Conservation (phyloP, 805 yeast genomes). For the Teunomyces funiuensis region DNA sequence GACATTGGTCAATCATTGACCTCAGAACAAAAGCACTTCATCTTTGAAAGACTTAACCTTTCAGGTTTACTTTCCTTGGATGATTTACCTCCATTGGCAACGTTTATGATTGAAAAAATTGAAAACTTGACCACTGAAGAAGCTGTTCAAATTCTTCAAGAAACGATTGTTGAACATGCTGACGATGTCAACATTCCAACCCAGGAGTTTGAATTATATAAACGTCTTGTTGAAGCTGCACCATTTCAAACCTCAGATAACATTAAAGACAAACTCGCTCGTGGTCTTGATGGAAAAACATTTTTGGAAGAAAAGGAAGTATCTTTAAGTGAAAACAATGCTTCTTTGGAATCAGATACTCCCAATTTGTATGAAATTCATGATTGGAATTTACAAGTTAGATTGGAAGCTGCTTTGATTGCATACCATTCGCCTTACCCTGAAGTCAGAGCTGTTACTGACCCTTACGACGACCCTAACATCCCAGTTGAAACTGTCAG, state of each 20-base stretch:
- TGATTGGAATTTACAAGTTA: slow-evolving; percentile 37
- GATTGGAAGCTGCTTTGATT: slow-evolving; percentile 38
- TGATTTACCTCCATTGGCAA: slow-evolving; percentile 32
- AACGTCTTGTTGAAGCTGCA: slow-evolving; percentile 14
- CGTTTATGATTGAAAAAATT: slow-evolving; percentile 43
- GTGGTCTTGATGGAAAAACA: no score
- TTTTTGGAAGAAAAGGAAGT: no score
- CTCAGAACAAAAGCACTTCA: slow-evolving; percentile 23
- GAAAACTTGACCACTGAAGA: slow-evolving; percentile 34
- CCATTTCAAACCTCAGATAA: not conserved
- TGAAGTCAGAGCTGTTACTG: slow-evolving; percentile 39
- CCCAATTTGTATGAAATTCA: slow-evolving; percentile 5
- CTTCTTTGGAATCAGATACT: not conserved
- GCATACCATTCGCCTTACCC: slow-evolving; percentile 43
- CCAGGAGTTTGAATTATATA: slow-evolving; percentile 25
- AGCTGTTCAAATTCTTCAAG: slow-evolving; percentile 38
- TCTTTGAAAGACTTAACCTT: slow-evolving; percentile 26
- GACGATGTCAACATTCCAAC: slow-evolving; percentile 36
- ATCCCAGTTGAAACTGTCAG: slow-evolving; percentile 41
- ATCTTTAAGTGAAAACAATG: no score
- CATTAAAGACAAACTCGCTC: no score
- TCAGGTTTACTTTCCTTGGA: slow-evolving; percentile 27
- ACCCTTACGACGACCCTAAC: slow-evolving; percentile 36
- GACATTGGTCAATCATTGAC: slow-evolving; percentile 26
- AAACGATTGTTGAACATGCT: slow-evolving; percentile 40